These are phyloP conservation scores for Thelonectria olida DNA, from an alignment of 2,329 filamentous ascomycete species.

Conservation along the genomic window DNA sequence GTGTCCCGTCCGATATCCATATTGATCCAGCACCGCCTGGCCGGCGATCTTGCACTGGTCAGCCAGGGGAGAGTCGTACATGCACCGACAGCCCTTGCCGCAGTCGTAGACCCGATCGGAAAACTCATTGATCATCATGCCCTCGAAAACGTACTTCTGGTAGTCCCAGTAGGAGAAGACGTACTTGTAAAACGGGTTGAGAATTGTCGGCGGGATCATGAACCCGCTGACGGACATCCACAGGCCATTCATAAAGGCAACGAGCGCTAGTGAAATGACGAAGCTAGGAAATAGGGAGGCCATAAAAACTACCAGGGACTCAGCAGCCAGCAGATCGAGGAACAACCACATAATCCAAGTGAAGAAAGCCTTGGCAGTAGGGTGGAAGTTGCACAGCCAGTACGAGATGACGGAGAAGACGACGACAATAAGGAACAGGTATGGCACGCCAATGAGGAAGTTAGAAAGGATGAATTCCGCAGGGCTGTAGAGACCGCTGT, in stretches of 20 bases:
- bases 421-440: constrained; percentile 79
- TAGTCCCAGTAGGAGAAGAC: constrained; percentile 92
- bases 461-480: constrained; percentile 79
- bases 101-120: constrained; percentile 65
- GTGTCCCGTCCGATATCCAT: constrained; percentile 74
- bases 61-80: constrained; percentile 68
- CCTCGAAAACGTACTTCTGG: constrained; percentile 85
- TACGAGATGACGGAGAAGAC: constrained; percentile 81
- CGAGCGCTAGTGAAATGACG: constrained; percentile 79
- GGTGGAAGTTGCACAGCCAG: constrained; percentile 81
- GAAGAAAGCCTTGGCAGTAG: constrained; percentile 73
- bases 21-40: constrained; percentile 72
- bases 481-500: constrained; percentile 83
- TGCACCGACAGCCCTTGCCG: constrained; percentile 67
- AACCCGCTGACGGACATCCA: constrained; percentile 92
- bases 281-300: constrained; percentile 80
- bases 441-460: constrained; percentile 83
- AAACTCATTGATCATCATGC: constrained; percentile 95
- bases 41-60: constrained; percentile 75
- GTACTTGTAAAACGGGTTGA: constrained; percentile 88
- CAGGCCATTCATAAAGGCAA: constrained; percentile 86
- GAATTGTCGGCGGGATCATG: constrained; percentile 74
- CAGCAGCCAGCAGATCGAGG: constrained; percentile 82
- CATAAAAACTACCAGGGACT: constrained; percentile 82
- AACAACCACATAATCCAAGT: constrained; percentile 86